These are phyloP conservation scores for Aspergillus kassunensis DNA, from an alignment of 495 filamentous ascomycete species.

Conservation along the genomic window DNA sequence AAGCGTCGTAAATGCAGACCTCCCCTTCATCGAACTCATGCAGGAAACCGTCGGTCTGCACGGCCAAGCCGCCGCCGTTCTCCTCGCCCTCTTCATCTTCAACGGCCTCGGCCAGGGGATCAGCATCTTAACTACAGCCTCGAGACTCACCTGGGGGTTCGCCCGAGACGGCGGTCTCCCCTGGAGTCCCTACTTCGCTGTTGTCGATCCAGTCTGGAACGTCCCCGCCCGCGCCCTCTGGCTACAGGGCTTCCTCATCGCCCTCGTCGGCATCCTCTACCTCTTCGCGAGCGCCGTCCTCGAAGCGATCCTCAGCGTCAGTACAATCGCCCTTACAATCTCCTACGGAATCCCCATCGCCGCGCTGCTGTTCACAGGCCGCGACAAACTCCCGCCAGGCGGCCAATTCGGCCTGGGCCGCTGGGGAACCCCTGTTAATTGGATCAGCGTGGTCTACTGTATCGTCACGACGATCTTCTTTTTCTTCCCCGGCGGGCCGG, in stretches of 20 bases:
- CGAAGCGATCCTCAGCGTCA: constrained; percentile 43
- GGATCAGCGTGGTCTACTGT: constrained; percentile 40
- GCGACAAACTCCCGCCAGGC: constrained; percentile 37
- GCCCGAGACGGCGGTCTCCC: constrained; percentile 56
- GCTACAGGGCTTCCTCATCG: constrained; percentile 40
- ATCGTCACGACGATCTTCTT: constrained; percentile 42
- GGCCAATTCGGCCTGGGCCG: constrained; percentile 36
- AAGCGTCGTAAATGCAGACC: constrained; percentile 47
- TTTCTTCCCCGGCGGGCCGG: constrained; percentile 39
- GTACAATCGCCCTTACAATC: constrained; percentile 43
- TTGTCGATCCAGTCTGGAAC: constrained; percentile 41
- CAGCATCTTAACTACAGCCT: constrained; percentile 47
- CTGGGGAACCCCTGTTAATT: constrained; percentile 30
- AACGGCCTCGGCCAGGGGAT: constrained; percentile 44
- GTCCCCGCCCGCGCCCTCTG: constrained; percentile 43
- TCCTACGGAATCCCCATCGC: constrained; percentile 43
- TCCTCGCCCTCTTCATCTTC: constrained; percentile 47
- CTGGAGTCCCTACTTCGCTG: constrained; percentile 38
- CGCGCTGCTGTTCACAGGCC: constrained; percentile 34
- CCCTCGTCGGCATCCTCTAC: constrained; percentile 41
- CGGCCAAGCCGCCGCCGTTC: constrained; percentile 30
- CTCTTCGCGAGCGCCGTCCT: constrained; percentile 46
- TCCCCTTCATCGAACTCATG: constrained; percentile 46
- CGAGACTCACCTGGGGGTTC: constrained; percentile 51
- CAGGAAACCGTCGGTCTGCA: constrained; percentile 39